Percentiles rank a stretch among this genome's conserved stretches.
phyloP scores from a whole-genome alignment of 805 yeast genomes.

The Saccharomyces eubayanus region DNA sequence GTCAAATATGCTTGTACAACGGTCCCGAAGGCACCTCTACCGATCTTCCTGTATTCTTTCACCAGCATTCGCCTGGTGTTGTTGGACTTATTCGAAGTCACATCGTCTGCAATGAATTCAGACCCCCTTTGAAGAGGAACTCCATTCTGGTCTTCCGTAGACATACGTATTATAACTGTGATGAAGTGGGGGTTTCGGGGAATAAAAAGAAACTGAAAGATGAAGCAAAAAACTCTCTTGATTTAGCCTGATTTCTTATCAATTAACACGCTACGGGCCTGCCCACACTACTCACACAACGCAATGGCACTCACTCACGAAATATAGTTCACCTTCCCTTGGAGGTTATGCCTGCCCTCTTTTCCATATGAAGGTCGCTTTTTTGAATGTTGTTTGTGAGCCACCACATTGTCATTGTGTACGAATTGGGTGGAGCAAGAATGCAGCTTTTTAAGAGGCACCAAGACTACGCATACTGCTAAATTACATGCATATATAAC shows the following conservation, averaged over 20 bases:
- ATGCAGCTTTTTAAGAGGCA: neutral
- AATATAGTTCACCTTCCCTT: neutral
- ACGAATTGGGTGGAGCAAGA: neutral
- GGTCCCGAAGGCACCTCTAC: slow-evolving; percentile 83
- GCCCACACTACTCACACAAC: neutral
- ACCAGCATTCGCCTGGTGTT: slow-evolving; percentile 54
- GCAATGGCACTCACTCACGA: neutral
- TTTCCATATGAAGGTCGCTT: neutral
- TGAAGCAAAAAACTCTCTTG: neutral
- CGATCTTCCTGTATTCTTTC: slow-evolving; percentile 64
- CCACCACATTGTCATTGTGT: neutral
- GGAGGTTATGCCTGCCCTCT: neutral
- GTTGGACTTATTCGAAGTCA: slow-evolving; percentile 51
- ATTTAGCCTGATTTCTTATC: neutral
- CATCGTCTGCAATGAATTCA: slow-evolving; percentile 50
- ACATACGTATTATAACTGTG: neutral
- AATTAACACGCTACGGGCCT: neutral
- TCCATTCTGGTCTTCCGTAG: neutral
- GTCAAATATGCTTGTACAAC: slow-evolving; percentile 64
- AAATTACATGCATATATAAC: neutral
- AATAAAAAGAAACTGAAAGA: neutral
- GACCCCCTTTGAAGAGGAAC: neutral
- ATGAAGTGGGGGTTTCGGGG: neutral
- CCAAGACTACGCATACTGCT: neutral
- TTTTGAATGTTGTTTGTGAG: neutral